Base-by-base conservation (phyloP, 1,284 basidiomycete genomes). In the Taiwanofungus camphoratus region DNA sequence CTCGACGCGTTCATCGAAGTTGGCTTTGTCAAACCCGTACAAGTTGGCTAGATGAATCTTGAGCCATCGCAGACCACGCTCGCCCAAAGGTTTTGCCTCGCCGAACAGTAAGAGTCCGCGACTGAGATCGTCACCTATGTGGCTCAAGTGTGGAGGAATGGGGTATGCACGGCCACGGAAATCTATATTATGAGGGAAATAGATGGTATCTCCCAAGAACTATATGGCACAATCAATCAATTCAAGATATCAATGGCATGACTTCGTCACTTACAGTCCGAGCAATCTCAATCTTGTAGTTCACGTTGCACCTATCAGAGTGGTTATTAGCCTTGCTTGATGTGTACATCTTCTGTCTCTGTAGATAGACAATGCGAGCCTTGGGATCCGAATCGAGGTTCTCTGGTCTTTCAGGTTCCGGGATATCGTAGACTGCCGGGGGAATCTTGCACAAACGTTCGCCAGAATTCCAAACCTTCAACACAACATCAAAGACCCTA, bases 81-180 rank as follows among this genome's bases (percentile, higher is more conserved):
- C 75, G 23, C 92, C 92, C 1, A 99, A 73, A 5, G 85, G 82
- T 61, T 88, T 90, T 35, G 74, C 68, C 41, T 90, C 87, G 4
- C 78, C 90, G 51, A 99, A 99, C 41, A 76, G 78, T 24, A 99
- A 72, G 39, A 99, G 68, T 9, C 94, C 91, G 61, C 95, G 85
- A 53, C 86, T 88, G 13, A 99, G 72, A 61, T 99, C 95, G 62
- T 99, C 91, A 16, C 95, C 95, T 42, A 98, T 90, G 57, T 99
- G 96, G 57, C 87, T 94, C 48, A 99, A 71, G 68, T 98, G 92
- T 1, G 95, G 92, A 0, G 96, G 94, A 41, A 98, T 86, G 3
- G 96, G 95, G 61, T 99, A 99, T 1, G 95, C 93, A 41, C 95
- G 85, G 4, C 96, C 96, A 50, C 95, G 83, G 78, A 99, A 99